These are phyloP conservation scores for Mortierella sp. DNA, from an alignment of 371 early-diverging fungal species.

Conservation along the genomic window DNA sequence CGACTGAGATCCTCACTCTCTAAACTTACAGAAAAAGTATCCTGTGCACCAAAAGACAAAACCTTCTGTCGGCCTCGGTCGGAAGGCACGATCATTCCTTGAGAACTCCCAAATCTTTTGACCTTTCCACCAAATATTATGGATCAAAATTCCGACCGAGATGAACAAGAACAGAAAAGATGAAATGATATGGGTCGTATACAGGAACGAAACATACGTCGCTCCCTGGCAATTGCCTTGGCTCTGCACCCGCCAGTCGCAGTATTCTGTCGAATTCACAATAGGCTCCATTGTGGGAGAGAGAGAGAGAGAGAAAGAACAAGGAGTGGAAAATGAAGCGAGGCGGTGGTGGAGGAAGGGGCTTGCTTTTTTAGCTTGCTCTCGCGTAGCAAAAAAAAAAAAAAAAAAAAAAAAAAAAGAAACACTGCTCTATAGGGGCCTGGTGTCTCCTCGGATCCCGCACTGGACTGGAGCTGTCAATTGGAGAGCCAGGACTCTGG, in stretches of 20 bases:
- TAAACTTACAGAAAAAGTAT: constrained; percentile 12
- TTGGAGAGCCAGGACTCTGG: too few relatives aligned
- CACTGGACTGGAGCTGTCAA: too few relatives aligned
- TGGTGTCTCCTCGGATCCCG: too few relatives aligned
- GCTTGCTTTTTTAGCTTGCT: neutral
- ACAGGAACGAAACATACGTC: constrained; percentile 15
- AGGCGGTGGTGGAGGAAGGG: constrained; percentile 1
- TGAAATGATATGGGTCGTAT: constrained; percentile 16
- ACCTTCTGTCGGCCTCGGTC: constrained; percentile 11
- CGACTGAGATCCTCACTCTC: neutral
- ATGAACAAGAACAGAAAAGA: constrained; percentile 13
- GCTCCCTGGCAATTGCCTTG: constrained; percentile 31
- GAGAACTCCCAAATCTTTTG: constrained; percentile 19
- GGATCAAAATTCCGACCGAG: constrained; percentile 15
- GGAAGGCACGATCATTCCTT: constrained; percentile 12
- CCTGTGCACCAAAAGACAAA: constrained; percentile 15
- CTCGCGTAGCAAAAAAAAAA: too few relatives aligned
- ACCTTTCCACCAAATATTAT: constrained; percentile 16
- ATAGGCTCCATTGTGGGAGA: constrained; percentile 24
- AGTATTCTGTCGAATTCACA: constrained; percentile 31
- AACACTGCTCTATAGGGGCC: too few relatives aligned
- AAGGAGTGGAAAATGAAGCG: neutral
- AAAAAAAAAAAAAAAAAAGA: too few relatives aligned
- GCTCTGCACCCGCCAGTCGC: constrained; percentile 16
- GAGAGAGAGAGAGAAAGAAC: neutral